Conservation (phyloP, 2,329 filamentous ascomycete species). For the Kalmusia sp. region DNA sequence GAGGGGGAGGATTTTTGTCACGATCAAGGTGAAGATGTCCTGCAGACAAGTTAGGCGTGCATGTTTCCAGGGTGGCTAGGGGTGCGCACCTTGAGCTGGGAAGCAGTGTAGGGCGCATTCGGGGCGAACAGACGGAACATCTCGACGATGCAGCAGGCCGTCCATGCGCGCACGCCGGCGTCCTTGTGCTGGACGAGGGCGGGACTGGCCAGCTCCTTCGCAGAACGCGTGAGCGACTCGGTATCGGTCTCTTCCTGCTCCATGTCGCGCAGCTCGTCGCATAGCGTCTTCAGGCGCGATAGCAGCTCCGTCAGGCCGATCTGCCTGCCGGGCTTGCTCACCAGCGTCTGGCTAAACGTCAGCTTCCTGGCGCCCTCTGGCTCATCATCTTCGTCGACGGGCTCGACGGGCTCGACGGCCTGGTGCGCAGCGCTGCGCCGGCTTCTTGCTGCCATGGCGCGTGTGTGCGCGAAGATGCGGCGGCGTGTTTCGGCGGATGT, state of each 20-base stretch:
- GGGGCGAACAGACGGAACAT: slow-evolving; percentile 92
- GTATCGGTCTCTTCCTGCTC: slow-evolving; percentile 87
- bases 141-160: slow-evolving; percentile 89
- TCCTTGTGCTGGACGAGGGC: slow-evolving; percentile 92
- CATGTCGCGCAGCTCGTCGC: slow-evolving; percentile 81
- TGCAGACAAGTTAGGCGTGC: slow-evolving; percentile 48
- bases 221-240: slow-evolving; percentile 82
- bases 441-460: slow-evolving; percentile 48
- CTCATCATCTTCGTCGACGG: slow-evolving; percentile 32
- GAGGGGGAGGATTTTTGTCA: slow-evolving; percentile 81
- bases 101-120: slow-evolving; percentile 88
- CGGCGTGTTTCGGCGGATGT: too few species aligned
- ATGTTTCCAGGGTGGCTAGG: neutral
- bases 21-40: slow-evolving; percentile 93
- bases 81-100: slow-evolving; percentile 80
- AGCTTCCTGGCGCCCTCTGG: slow-evolving; percentile 54
- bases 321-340: slow-evolving; percentile 90
- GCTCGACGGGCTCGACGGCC: slow-evolving; percentile 35
- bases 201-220: slow-evolving; percentile 81
- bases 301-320: slow-evolving; percentile 85
- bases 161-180: slow-evolving; percentile 87
- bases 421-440: slow-evolving; percentile 46
- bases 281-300: slow-evolving; percentile 78
- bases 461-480: slow-evolving; percentile 34
- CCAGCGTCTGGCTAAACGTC: slow-evolving; percentile 83